Conservation (phyloP, 2,329 filamentous ascomycete species). For the Blumeria graminis region DNA sequence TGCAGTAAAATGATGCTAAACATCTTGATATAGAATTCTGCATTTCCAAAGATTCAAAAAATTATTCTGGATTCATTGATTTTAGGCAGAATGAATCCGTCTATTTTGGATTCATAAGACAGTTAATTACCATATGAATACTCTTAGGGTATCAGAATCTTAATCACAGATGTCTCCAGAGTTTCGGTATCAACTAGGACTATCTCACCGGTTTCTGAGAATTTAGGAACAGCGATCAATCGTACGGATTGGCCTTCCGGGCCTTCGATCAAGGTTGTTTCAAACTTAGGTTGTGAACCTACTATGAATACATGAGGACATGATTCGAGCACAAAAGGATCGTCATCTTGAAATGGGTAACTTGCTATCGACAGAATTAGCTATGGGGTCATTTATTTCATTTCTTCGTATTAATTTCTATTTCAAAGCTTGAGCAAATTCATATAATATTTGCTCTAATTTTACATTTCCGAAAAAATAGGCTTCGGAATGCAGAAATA, state of each 20-base stretch:
- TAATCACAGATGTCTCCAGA: conserved; percentile 26
- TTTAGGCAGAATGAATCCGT: too few species aligned
- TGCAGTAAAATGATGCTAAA: too few species aligned
- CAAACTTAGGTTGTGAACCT: conserved; percentile 61
- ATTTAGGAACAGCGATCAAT: conserved; percentile 64
- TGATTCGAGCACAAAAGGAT: conserved; percentile 65
- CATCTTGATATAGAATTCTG: too few species aligned
- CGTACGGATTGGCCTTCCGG: conserved; percentile 45
- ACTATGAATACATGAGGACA: conserved; percentile 85
- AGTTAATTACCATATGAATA: too few species aligned
- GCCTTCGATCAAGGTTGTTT: conserved; percentile 43
- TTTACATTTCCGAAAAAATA: too few species aligned
- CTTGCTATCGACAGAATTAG: conserved; percentile 33
- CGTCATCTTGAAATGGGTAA: conserved; percentile 85
- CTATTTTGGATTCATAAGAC: too few species aligned
- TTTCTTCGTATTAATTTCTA: neutral
- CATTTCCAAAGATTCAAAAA: too few species aligned
- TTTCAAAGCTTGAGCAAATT: conserved; percentile 2
- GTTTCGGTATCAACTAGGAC: conserved; percentile 72
- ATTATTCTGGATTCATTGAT: too few species aligned
- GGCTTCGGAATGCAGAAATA: too few species aligned
- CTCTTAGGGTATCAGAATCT: conserved; percentile 3
- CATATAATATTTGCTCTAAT: too few species aligned
- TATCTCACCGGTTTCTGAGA: conserved; percentile 53
- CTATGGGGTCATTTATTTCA: neutral